Conservation (phyloP, 176 grass and related monocot genomes). For the Aegilops umbellulata region DNA sequence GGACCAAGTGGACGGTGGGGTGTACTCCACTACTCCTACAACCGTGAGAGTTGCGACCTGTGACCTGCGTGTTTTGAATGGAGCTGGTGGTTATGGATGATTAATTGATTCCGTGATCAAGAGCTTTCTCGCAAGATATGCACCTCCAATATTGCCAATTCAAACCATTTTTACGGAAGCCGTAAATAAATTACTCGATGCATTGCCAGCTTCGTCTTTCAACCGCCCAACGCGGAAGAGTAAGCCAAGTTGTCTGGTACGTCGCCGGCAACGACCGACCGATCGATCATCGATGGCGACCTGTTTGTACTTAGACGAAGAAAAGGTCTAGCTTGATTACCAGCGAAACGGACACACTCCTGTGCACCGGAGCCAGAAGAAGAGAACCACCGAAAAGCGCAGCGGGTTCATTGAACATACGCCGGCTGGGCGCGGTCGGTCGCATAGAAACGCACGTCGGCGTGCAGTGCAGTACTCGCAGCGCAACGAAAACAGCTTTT, state of each 20-base stretch:
- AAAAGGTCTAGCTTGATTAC: not conserved
- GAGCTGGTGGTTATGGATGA: not conserved
- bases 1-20: not conserved
- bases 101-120: not conserved
- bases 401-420: not conserved
- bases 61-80: not conserved
- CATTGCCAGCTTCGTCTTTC: not conserved
- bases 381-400: not conserved
- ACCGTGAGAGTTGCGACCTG: not conserved
- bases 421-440: not conserved
- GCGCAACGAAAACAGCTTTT: not conserved
- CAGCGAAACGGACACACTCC: not conserved
- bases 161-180: too few species aligned
- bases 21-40: not conserved
- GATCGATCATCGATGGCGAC: not conserved
- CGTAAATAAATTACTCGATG: too few species aligned
- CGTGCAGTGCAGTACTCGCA: too few species aligned
- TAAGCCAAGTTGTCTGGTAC: not conserved
- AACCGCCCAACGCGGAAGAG: not conserved
- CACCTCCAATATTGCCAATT: too few species aligned
- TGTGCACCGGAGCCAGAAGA: not conserved
- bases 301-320: not conserved
- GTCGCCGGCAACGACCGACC: not conserved
- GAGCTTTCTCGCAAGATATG: too few species aligned
- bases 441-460: too few species aligned